Evolutionary conservation across 1,284 basidiomycete genomes (phyloP).

Genomic region (Ceratobasidium sp.): DNA sequence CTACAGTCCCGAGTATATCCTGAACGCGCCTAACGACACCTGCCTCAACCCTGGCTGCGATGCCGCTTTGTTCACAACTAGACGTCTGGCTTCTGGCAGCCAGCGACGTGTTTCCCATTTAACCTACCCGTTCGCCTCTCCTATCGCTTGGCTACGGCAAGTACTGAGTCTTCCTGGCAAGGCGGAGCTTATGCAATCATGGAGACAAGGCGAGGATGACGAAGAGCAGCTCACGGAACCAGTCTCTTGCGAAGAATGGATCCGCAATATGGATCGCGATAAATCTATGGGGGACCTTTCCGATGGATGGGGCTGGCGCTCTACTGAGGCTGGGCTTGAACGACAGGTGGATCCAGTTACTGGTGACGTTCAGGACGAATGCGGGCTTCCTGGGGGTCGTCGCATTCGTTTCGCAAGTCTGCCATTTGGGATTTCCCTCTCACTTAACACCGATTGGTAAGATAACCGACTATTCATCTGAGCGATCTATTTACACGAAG

Average conservation of each 20-base stretch:
- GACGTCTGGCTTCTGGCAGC: conserved; percentile 5
- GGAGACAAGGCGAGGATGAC: neutral
- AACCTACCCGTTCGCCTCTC: conserved; percentile 24
- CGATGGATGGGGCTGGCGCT: conserved; percentile 29
- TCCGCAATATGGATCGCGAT: neutral
- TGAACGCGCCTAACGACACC: neutral
- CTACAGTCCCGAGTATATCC: conserved; percentile 26
- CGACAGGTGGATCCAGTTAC: neutral
- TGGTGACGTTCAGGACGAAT: neutral
- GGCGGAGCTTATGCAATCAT: conserved; percentile 25
- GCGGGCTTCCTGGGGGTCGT: neutral
- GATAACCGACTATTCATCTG: no score
- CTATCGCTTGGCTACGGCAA: conserved; percentile 13
- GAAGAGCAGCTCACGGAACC: neutral
- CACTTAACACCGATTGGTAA: no score
- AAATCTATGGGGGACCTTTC: neutral
- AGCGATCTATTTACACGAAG: no score
- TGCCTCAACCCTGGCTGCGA: conserved; percentile 5
- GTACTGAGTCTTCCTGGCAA: conserved; percentile 13
- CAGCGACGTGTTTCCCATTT: neutral
- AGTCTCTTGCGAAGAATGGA: neutral
- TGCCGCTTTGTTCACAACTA: neutral
- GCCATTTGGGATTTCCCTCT: conserved; percentile 6
- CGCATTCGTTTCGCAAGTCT: conserved; percentile 3
- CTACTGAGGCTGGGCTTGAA: neutral